Conservation (phyloP, 805 yeast species). For the Clavispora fructus region DNA sequence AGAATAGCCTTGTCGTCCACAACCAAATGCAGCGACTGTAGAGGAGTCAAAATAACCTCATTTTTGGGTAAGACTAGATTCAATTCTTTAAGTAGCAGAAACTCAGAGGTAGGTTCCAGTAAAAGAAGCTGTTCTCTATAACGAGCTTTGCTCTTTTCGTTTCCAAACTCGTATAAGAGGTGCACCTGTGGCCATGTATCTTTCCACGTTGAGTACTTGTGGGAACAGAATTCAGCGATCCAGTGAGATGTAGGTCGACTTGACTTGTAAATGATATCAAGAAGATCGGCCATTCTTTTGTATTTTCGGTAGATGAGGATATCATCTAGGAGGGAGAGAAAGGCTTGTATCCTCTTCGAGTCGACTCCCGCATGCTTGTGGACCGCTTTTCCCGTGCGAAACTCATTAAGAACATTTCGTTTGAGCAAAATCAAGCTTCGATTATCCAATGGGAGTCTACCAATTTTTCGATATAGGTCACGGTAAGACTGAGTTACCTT, state of each 20-base stretch:
- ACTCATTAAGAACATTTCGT: conserved; percentile 10
- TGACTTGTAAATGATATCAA: conserved; percentile 25
- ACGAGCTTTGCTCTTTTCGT: conserved; percentile 2
- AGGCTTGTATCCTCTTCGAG: conserved; percentile 10
- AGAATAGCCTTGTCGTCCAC: neutral
- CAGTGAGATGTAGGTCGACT: conserved; percentile 6
- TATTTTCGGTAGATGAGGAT: conserved; percentile 26
- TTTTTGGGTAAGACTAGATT: neutral
- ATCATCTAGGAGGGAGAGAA: conserved; percentile 16
- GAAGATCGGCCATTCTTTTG: conserved; percentile 17
- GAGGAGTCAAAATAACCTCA: neutral
- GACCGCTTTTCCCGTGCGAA: conserved; percentile 4
- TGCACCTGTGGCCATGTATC: conserved; percentile 33
- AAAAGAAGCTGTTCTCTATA: conserved; percentile 14
- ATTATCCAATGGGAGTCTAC: conserved; percentile 27
- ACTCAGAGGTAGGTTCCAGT: conserved; percentile 4
- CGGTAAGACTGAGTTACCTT: conserved; percentile 13
- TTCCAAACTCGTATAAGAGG: conserved; percentile 22
- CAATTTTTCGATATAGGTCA: conserved; percentile 18
- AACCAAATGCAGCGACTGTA: too few relatives aligned
- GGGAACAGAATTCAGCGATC: conserved; percentile 19
- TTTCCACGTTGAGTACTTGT: conserved; percentile 18
- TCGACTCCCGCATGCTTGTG: conserved; percentile 10
- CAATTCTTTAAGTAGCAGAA: conserved; percentile 10
- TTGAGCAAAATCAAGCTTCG: conserved; percentile 8